Percentiles rank a stretch among this genome's conserved stretches.
phyloP scores from a whole-genome alignment of 345 rosid species.

The Murraya koenigii region DNA sequence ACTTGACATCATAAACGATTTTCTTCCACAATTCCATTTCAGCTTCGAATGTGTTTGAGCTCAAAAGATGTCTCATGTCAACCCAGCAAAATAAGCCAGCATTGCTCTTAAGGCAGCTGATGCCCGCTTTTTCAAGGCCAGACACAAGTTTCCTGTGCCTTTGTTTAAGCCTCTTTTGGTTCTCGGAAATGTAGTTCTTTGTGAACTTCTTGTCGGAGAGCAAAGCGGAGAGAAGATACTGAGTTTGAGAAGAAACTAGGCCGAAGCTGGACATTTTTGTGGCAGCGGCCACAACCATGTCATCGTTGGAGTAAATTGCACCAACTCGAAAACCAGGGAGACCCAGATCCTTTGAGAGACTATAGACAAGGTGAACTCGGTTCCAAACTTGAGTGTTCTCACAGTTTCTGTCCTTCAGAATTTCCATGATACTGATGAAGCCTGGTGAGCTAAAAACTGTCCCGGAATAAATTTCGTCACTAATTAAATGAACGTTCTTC shows the following conservation, averaged over 20 bases:
- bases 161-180: slow-evolving; percentile 49
- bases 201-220: slow-evolving; percentile 76
- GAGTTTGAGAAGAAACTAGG: slow-evolving; percentile 79
- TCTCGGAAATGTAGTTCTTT: slow-evolving; percentile 51
- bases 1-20: slow-evolving; percentile 64
- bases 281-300: slow-evolving; percentile 62
- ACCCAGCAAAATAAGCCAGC: slow-evolving; percentile 87
- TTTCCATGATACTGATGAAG: slow-evolving; percentile 66
- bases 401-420: slow-evolving; percentile 48
- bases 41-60: slow-evolving; percentile 67
- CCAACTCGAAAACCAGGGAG: slow-evolving; percentile 89
- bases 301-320: slow-evolving; percentile 75
- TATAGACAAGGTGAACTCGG: slow-evolving; percentile 65
- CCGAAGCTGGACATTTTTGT: slow-evolving; percentile 92
- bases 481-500: slow-evolving; percentile 63
- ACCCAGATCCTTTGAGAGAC: slow-evolving; percentile 78
- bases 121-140: slow-evolving; percentile 62
- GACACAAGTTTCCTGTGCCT: slow-evolving; percentile 51
- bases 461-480: slow-evolving; percentile 85
- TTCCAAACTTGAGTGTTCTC: slow-evolving; percentile 47
- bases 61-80: slow-evolving; percentile 71
- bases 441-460: slow-evolving; percentile 69
- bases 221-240: slow-evolving; percentile 60
- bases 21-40: slow-evolving; percentile 77
- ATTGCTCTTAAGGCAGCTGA: slow-evolving; percentile 56